Conservation (phyloP, 371 early-diverging fungal species). For the Mortierella sp. region DNA sequence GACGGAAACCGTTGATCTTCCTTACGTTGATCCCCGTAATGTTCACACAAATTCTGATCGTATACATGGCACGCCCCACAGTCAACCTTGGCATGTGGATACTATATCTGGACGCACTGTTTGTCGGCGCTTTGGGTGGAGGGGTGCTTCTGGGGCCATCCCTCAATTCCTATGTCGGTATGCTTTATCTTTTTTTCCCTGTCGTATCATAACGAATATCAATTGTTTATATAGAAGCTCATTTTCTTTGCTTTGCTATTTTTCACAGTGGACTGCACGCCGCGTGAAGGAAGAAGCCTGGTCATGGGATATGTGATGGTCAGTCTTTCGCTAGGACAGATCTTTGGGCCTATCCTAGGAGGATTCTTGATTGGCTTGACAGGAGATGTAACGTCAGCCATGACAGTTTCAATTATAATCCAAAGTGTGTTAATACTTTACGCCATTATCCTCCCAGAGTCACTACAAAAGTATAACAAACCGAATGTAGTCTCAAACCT, state of each 20-base stretch:
- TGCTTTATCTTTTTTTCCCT: background rate
- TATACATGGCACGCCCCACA: constrained; percentile 35
- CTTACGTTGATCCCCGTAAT: constrained; percentile 22
- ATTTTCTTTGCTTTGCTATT: background rate
- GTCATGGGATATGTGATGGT: constrained; percentile 38
- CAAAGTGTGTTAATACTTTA: constrained; percentile 7
- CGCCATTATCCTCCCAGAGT: constrained; percentile 37
- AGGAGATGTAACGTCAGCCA: constrained; percentile 1
- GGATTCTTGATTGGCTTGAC: constrained; percentile 14
- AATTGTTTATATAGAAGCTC: background rate
- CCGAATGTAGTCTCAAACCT: background rate
- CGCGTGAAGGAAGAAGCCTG: constrained; percentile 33
- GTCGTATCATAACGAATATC: background rate
- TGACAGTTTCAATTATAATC: constrained; percentile 4
- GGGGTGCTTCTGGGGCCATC: constrained; percentile 35
- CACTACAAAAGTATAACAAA: constrained; percentile 9
- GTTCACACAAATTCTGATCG: constrained; percentile 18
- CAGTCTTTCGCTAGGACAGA: constrained; percentile 16
- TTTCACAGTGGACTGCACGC: constrained; percentile 36
- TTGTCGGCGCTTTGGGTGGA: constrained; percentile 32
- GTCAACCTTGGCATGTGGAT: constrained; percentile 18
- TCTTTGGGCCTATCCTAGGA: constrained; percentile 24
- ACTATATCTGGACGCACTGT: constrained; percentile 29
- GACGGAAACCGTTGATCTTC: constrained; percentile 35
- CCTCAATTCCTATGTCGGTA: constrained; percentile 40